Evolutionary conservation across 805 yeast species (phyloP), one percentile per base, ranked within the genome.

Genomic region (Suhomyces sp.): DNA sequence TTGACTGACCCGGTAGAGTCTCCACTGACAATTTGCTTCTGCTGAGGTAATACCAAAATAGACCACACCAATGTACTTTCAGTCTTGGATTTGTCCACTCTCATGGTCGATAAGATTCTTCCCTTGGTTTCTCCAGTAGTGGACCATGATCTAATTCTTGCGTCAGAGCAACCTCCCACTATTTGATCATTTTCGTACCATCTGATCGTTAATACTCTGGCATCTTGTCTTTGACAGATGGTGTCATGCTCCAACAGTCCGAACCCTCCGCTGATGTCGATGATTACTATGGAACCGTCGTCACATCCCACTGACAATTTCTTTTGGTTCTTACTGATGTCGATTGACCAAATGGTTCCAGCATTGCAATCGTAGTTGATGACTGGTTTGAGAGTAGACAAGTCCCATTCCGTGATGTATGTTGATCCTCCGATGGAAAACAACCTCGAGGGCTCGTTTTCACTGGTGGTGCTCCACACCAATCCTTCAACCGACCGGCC

Each of bases 341-440:
- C 79, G 30, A 90, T 60, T 6, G 95, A 85, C 98, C 98, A 93
- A 36, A 88, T 83, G 12, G 88, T 81, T 22, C 98, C 97, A 3
- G 95, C 85, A 55, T 88, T 87, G 65, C 96, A 87, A 55, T 90
- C 95, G 52, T 80, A 80, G 56, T 88, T 85, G 31, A 69, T 72
- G 33, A 77, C 53, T 4, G 96, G 95, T 36, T 74, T 61, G 3
- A 95, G 88, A 0, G 85, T 81, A 2, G 64, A 48, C 34, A 90
- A 63, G 56, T 90, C 83, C 98, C 98, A 93, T 57, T 93, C 98
- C 3, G 96, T 88, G 31, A 93, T 68, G 30, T 74, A 74, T 4
- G 96, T 84, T 1, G 97, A 86, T 5, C 97, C 98, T 29, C 98
- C 98, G 45, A 88, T 87, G 23, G 96, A 83, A 55, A 91, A 93